Percentiles rank a stretch among this genome's conserved stretches.
Evolutionary conservation across 257 asterid genomes (phyloP).

Genomic region (Rehmannia glutinosa): DNA sequence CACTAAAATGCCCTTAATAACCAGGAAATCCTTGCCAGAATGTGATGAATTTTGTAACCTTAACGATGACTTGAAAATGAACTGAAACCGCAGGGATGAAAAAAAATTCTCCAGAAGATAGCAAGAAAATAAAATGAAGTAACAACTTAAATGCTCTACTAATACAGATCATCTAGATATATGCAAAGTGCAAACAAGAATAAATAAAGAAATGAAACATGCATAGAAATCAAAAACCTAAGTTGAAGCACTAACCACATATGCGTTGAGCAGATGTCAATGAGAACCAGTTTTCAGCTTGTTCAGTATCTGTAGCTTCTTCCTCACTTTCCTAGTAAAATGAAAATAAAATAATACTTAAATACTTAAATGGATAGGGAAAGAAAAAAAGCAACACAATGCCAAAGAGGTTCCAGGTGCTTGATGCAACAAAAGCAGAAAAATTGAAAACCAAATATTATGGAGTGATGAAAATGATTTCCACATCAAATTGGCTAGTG

Average conservation of each 20-base stretch:
- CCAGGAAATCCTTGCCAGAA: background rate
- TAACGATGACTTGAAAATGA: background rate
- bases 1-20: background rate
- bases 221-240: background rate
- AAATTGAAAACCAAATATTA: background rate
- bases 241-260: conserved; percentile 61
- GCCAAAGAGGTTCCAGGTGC: background rate
- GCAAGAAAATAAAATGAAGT: background rate
- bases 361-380: conserved; percentile 12
- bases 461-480: conserved; percentile 5
- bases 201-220: background rate
- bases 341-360: conserved; percentile 8
- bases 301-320: conserved; percentile 98
- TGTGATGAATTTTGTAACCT: background rate
- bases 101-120: background rate
- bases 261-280: conserved; percentile 96
- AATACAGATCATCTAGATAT: background rate
- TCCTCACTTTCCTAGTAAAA: conserved; percentile 88
- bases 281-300: conserved; percentile 99
- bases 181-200: background rate
- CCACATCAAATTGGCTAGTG: background rate
- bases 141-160: background rate
- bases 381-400: conserved; percentile 14
- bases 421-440: background rate
- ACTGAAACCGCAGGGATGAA: background rate